Evolutionary conservation across 2,329 filamentous ascomycete species (phyloP).

Genomic region (Cyanodermella asteris): DNA sequence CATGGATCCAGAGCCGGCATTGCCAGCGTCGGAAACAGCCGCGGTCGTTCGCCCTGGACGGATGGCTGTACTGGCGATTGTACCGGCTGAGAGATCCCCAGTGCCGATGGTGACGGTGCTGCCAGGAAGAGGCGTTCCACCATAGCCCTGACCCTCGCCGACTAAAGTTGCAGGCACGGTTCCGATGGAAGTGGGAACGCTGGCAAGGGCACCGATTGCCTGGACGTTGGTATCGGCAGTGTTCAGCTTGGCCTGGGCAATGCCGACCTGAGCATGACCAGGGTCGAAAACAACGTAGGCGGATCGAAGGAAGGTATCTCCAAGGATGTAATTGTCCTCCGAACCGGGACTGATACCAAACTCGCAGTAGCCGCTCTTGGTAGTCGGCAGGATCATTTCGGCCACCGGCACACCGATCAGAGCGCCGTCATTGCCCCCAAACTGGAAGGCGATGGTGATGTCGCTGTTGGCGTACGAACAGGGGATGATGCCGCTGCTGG

Average conservation of each 20-base stretch:
- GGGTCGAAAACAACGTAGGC: conserved; percentile 60
- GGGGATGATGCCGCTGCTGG: too few relatives aligned
- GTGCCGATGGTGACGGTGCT: too few relatives aligned
- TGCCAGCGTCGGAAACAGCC: too few relatives aligned
- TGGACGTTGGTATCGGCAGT: conserved; percentile 23
- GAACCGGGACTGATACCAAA: conserved; percentile 45
- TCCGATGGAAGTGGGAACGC: too few relatives aligned
- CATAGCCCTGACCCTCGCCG: too few relatives aligned
- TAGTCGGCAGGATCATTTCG: conserved; percentile 40
- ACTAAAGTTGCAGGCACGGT: too few relatives aligned
- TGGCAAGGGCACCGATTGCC: too few relatives aligned
- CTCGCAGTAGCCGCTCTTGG: conserved; percentile 38
- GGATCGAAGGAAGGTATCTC: conserved; percentile 53
- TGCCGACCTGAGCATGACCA: conserved; percentile 46
- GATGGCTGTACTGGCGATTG: too few relatives aligned
- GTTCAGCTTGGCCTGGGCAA: conserved; percentile 46
- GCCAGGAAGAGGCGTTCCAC: too few relatives aligned
- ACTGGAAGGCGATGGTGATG: conserved; percentile 12
- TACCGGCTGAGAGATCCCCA: too few relatives aligned
- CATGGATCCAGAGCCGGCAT: too few relatives aligned
- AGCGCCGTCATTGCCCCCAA: conserved; percentile 21
- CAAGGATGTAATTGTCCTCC: conserved; percentile 36
- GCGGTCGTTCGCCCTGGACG: too few relatives aligned
- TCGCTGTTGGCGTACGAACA: conserved; percentile 2
- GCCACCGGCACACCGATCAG: conserved; percentile 11